These are phyloP conservation scores for Ceratobasidium sp. DNA, from an alignment of 1,284 basidiomycete genomes.

Conservation along the genomic window DNA sequence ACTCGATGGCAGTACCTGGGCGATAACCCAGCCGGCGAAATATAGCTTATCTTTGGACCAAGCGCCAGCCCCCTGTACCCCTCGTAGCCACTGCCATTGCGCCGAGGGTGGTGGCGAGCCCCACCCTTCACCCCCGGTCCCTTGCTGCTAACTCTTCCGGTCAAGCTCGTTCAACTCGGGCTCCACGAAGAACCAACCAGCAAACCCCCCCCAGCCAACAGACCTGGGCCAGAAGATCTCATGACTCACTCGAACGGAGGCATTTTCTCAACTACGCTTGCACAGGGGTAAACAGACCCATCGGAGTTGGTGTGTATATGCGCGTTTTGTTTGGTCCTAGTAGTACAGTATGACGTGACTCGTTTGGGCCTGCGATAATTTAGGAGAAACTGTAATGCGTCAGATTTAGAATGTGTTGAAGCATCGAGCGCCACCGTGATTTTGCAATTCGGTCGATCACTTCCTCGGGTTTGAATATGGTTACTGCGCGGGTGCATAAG, in stretches of 20 bases:
- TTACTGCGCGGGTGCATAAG: no score
- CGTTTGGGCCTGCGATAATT: no score
- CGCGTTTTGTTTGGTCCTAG: no score
- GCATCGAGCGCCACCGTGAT: no score
- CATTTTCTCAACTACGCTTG: neutral
- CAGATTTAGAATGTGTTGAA: no score
- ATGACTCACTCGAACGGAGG: neutral
- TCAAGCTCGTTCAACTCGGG: neutral
- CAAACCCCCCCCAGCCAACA: neutral
- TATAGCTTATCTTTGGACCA: conserved; percentile 3
- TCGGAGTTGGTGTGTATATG: no score
- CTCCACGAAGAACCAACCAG: conserved; percentile 3
- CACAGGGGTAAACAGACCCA: neutral
- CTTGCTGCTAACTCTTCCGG: neutral
- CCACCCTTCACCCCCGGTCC: neutral
- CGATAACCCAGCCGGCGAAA: no score
- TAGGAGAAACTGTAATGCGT: no score
- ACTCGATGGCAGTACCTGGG: no score
- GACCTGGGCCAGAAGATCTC: neutral
- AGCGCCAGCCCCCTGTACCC: neutral
- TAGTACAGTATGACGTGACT: no score
- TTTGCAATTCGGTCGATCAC: no score
- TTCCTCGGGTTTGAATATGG: no score
- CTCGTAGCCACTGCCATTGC: neutral
- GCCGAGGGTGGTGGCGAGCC: neutral